phyloP scores from a whole-genome alignment of 371 early-diverging fungal genomes.

The Mortierella sp. region DNA sequence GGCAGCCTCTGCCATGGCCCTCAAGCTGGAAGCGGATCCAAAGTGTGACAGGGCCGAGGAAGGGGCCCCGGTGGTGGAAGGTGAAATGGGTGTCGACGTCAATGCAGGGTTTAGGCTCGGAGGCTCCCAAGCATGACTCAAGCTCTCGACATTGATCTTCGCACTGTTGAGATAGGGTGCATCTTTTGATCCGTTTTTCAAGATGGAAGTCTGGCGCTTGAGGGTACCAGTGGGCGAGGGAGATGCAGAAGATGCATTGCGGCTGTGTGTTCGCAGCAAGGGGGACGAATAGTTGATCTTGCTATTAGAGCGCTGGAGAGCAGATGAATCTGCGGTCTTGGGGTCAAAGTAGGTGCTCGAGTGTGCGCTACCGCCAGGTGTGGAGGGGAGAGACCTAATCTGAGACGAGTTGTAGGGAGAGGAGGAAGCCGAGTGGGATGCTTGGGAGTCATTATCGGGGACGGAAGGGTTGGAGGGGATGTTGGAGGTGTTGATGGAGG shows the following conservation, averaged over 20 bases:
- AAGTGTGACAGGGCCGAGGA: constrained; percentile 20
- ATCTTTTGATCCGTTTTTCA: constrained; percentile 53
- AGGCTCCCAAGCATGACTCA: constrained; percentile 51
- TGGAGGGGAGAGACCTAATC: constrained; percentile 14
- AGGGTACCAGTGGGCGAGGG: constrained; percentile 27
- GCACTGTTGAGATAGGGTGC: constrained; percentile 35
- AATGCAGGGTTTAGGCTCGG: constrained; percentile 14
- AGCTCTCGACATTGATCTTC: constrained; percentile 30
- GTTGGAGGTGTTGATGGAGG: constrained; percentile 13
- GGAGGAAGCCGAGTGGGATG: constrained; percentile 6
- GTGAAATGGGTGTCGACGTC: neutral
- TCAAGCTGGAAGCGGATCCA: constrained; percentile 43
- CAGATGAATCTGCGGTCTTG: constrained; percentile 10
- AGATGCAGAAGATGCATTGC: constrained; percentile 23
- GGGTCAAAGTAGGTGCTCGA: constrained; percentile 11
- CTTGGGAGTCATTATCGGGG: neutral
- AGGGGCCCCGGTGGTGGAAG: constrained; percentile 10
- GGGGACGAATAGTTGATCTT: constrained; percentile 43
- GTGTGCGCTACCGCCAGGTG: constrained; percentile 6
- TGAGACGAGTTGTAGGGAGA: constrained; percentile 14
- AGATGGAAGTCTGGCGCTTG: constrained; percentile 39
- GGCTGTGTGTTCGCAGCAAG: constrained; percentile 40
- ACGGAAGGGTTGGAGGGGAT: neutral
- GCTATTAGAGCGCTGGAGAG: constrained; percentile 40
- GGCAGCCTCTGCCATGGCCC: constrained; percentile 28